Evolutionary conservation across 1,139 yeast genomes (phyloP), one percentile per base, ranked within the genome.

Genomic region (Taphrina wiesneri): DNA sequence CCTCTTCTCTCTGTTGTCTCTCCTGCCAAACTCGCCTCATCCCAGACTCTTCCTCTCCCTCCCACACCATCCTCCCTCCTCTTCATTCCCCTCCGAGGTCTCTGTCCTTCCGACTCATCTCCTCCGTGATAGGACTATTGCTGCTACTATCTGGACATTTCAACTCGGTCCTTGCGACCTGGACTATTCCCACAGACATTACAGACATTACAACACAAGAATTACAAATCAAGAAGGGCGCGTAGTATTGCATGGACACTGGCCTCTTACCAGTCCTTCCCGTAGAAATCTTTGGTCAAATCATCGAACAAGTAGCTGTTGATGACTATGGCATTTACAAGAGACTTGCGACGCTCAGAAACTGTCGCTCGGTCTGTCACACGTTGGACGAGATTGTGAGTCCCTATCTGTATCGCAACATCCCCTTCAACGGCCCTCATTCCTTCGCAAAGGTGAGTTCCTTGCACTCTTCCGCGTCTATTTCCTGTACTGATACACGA

Each of bases 381-480:
- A 53, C 47, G 15, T 30, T 51, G 17, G 46, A 60, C 25, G 57
- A 60, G 23, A 52, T 60, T 32, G 36, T 32, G 34, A 41, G 26
- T 21, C 57, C 56, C 17, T 36, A 51, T 21, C 51, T 60, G 19
- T 60, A 60, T 43, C 64, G 56, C 51, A 21, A 41, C 57, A 49
- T 60, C 39, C 56, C 57, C 52, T 51, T 60, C 57, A 60, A 43
- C 25, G 64, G 64, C 4, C 64, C 64, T 2, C 64, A 60, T 41
- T 41, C 57, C 21, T 60, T 60, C 21, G 59, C 59, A 11, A 54
- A 54, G 56, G 56, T 52, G 19, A 19, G 56, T 19, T n/a, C 17
- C 7, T 26, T 17, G 4, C 47, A 6, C 23, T 19, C 23, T 17
- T 17, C 4, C 7, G 11, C 25, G 7, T 17, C 47, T 15, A 13